Base-by-base conservation (phyloP, 306 rosid species). In the Cucumis melo region DNA sequence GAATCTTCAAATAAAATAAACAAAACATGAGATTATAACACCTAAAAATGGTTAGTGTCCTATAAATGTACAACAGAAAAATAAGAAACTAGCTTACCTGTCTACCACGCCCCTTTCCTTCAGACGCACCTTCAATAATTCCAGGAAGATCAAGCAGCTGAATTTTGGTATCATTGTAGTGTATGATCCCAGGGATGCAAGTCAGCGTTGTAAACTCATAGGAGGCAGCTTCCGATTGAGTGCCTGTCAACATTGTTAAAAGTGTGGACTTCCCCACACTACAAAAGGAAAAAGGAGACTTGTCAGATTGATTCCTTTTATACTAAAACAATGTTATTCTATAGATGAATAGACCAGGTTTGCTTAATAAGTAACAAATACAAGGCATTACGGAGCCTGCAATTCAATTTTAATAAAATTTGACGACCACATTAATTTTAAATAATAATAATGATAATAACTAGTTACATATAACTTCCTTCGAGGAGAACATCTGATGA, bases 71-170 rank as follows among this genome's bases (percentile, higher is more conserved):
- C 34, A 79, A 82, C 73, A 50, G 23, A 39, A 57, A 54, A 81
- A 61, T 32, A 77, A 78, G 59, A 60, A 59, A 46, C 56, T 70
- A 62, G 50, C 84, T 68, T 84, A 95, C 99, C 99, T 95, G 99
- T 81, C 99, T 87, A 77, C 99, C 99, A 81, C 99, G 99, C 36
- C 99, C 99, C 87, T 95, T 95, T 77, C 99, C 99, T 84, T 95
- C 99, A 76, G 99, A 95, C 66, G 99, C 99, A 87, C 99, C 99
- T 87, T 95, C 99, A 79, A 95, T 95, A 84, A 95, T 95, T 82
- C 99, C 99, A 79, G 99, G 99, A 87, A 95, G 99, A 85, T 95
- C 99, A 24, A 95, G 99, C 86, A 95, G 81, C 87, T 95, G 99
- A 83, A 95, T 95, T 81, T 95, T 95, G 70, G 99, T 95, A 80